phyloP scores from a whole-genome alignment of 306 rosid genomes.

The Parietaria judaica region DNA sequence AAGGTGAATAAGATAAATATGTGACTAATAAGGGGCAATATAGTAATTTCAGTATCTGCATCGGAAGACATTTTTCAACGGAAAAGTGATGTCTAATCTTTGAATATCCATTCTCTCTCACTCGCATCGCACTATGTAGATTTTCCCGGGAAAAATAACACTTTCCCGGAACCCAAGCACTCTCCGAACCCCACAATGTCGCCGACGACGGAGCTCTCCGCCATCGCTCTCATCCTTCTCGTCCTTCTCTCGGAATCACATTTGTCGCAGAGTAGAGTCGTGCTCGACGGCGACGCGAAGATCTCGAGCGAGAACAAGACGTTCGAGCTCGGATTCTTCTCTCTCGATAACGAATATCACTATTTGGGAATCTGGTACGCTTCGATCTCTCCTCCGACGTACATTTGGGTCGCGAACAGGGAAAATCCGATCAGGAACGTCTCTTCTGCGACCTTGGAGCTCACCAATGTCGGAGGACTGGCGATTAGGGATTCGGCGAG shows the following conservation, averaged over 20 bases:
- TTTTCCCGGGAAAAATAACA: constrained; percentile 12
- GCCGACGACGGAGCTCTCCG: background rate
- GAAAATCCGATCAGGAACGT: constrained; percentile 23
- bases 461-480: constrained; percentile 35
- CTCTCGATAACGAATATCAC: constrained; percentile 15
- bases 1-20: background rate
- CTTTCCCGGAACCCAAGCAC: constrained; percentile 15
- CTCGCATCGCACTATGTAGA: background rate
- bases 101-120: background rate
- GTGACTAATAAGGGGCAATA: background rate
- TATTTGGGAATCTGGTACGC: constrained; percentile 46
- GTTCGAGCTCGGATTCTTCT: constrained; percentile 53
- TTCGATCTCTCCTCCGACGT: constrained; percentile 31
- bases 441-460: constrained; percentile 21
- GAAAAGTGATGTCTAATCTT: too few relatives aligned
- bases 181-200: constrained; percentile 18
- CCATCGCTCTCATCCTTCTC: constrained; percentile 15
- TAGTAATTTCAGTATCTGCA: background rate
- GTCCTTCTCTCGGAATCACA: background rate
- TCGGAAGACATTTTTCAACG: background rate
- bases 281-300: constrained; percentile 29
- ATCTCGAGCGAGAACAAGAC: constrained; percentile 36
- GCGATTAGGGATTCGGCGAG: constrained; percentile 35
- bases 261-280: constrained; percentile 6
- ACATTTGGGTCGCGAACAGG: constrained; percentile 71